Percentiles rank a stretch among this genome's conserved stretches.
Conservation (phyloP, 2,329 filamentous ascomycete species). For the Colletotrichum sp. region DNA sequence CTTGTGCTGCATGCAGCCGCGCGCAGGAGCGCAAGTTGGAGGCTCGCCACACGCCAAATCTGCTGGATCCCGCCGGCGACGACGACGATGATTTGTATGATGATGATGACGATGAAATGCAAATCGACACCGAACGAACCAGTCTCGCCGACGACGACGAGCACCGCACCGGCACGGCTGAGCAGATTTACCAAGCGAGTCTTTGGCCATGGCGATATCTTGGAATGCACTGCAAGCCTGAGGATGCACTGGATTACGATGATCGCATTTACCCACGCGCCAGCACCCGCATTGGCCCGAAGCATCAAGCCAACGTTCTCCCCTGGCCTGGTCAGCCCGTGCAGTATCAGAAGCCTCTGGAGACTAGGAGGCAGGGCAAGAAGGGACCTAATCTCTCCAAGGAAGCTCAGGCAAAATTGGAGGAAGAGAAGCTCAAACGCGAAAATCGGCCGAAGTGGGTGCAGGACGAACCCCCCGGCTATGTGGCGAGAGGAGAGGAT, state of each 20-base stretch:
- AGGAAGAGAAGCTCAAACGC: slow-evolving; percentile 79
- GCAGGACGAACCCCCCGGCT: slow-evolving; percentile 88
- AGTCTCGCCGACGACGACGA: slow-evolving; percentile 65
- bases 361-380: slow-evolving; percentile 83
- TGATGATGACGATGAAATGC: slow-evolving; percentile 74
- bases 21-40: slow-evolving; percentile 94
- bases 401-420: slow-evolving; percentile 78
- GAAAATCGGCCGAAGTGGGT: slow-evolving; percentile 92
- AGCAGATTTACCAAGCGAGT: slow-evolving; percentile 90
- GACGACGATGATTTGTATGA: slow-evolving; percentile 68
- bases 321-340: slow-evolving; percentile 88
- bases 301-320: slow-evolving; percentile 86
- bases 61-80: slow-evolving; percentile 71
- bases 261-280: slow-evolving; percentile 97
- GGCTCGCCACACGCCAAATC: slow-evolving; percentile 82
- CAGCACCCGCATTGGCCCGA: slow-evolving; percentile 87
- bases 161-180: slow-evolving; percentile 70
- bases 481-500: slow-evolving; percentile 84
- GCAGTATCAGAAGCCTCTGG: slow-evolving; percentile 86
- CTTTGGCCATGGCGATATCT: slow-evolving; percentile 97
- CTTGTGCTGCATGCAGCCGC: slow-evolving; percentile 92
- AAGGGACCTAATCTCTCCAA: slow-evolving; percentile 81
- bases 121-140: slow-evolving; percentile 62
- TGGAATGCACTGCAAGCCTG: slow-evolving; percentile 92
- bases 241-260: slow-evolving; percentile 95